Percentiles rank a stretch among this genome's conserved stretches.
Conservation (phyloP, 768 basidiomycete species). For the Suillus subalutaceus region DNA sequence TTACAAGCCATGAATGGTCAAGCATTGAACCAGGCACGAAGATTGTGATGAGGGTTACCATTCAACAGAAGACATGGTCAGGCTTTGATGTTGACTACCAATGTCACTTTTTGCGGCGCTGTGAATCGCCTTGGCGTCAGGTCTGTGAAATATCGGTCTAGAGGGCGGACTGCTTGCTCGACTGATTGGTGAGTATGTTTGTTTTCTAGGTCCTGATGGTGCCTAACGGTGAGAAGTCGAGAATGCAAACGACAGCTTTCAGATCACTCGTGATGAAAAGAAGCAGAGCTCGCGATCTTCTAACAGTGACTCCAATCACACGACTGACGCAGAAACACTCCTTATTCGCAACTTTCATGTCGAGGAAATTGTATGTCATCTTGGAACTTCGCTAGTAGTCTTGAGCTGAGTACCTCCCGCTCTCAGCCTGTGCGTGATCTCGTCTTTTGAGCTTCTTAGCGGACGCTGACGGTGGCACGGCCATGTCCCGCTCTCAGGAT, state of each 20-base stretch:
- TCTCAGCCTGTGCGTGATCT: too few species aligned
- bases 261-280: constrained; percentile 3
- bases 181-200: constrained; percentile 24
- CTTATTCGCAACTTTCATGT: too few species aligned
- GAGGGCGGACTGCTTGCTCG: constrained; percentile 21
- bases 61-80: constrained; percentile 17
- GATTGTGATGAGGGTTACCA: constrained; percentile 27
- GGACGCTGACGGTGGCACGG: too few species aligned
- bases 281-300: neutral
- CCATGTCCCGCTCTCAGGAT: too few species aligned
- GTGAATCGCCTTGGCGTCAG: neutral
- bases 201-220: constrained; percentile 4
- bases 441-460: too few species aligned
- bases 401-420: too few species aligned
- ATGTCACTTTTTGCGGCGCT: constrained; percentile 22
- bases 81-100: constrained; percentile 14
- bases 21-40: constrained; percentile 28
- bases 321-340: too few species aligned
- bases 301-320: too few species aligned
- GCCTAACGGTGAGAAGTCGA: constrained; percentile 15
- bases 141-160: constrained; percentile 10
- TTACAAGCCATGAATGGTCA: constrained; percentile 29
- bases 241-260: constrained; percentile 32
- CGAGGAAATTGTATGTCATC: too few species aligned
- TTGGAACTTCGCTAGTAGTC: too few species aligned